Conservation (phyloP, 306 rosid species). For the Glycine soja region DNA sequence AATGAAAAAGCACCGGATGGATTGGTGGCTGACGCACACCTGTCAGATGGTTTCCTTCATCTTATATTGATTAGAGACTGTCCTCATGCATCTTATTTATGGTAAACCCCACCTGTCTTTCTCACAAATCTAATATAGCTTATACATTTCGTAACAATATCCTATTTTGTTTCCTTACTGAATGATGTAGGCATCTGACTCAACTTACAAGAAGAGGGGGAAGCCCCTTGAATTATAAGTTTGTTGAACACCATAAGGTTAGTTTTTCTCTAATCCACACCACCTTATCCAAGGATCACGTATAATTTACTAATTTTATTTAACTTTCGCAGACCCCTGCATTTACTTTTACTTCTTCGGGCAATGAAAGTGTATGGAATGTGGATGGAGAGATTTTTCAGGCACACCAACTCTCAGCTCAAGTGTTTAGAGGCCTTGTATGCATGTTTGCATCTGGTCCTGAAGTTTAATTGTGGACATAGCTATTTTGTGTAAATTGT, state of each 20-base stretch:
- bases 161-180: slow-evolving; percentile 28
- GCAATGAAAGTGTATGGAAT: slow-evolving; percentile 89
- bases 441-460: slow-evolving; percentile 91
- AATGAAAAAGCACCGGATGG: slow-evolving; percentile 97
- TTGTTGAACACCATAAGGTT: slow-evolving; percentile 94
- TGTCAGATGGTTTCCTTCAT: slow-evolving; percentile 92
- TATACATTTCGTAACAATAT: slow-evolving; percentile 17
- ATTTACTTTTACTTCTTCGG: slow-evolving; percentile 77
- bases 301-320: neutral
- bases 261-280: slow-evolving; percentile 40
- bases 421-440: slow-evolving; percentile 85
- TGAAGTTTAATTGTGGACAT: slow-evolving; percentile 57
- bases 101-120: slow-evolving; percentile 54
- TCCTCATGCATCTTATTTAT: slow-evolving; percentile 80
- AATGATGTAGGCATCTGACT: slow-evolving; percentile 81
- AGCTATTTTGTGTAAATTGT: slow-evolving; percentile 21
- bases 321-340: slow-evolving; percentile 68
- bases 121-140: slow-evolving; percentile 4
- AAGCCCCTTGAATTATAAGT: slow-evolving; percentile 75
- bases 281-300: neutral
- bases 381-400: slow-evolving; percentile 81
- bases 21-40: slow-evolving; percentile 95
- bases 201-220: slow-evolving; percentile 88
- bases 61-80: slow-evolving; percentile 85
- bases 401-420: slow-evolving; percentile 94